Evolutionary conservation across 768 basidiomycete genomes (phyloP).

Genomic region (Trametes cingulata): DNA sequence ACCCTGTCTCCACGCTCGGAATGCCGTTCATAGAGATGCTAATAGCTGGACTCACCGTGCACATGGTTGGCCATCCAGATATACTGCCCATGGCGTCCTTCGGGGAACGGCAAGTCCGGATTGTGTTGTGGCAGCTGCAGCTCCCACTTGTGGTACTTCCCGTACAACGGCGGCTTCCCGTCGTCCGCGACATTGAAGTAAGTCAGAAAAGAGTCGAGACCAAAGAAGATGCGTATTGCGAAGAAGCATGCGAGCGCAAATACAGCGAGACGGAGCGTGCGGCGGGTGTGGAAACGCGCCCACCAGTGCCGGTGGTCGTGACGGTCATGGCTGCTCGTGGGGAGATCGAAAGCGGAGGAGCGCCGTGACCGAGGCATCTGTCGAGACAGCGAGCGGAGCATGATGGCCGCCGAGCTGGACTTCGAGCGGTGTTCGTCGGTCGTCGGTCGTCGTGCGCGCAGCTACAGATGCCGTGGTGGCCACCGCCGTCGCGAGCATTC

Average conservation of each 20-base stretch:
- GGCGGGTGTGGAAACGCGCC: conserved; percentile 9
- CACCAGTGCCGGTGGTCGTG: conserved; percentile 4
- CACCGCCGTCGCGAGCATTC: not conserved
- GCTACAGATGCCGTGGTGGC: not conserved
- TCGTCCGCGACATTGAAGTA: not conserved
- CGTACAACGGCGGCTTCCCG: conserved; percentile 29
- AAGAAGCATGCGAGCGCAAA: not conserved
- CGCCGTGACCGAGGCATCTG: not conserved
- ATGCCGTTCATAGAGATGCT: not conserved
- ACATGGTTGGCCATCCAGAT: conserved; percentile 27
- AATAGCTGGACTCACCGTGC: conserved; percentile 11
- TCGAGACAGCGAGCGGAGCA: conserved; percentile 16
- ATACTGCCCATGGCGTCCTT: conserved; percentile 26
- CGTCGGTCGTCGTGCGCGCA: not conserved
- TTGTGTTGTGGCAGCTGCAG: conserved; percentile 33
- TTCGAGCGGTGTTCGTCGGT: not conserved
- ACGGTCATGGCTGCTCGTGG: conserved; percentile 4
- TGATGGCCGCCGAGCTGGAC: not conserved
- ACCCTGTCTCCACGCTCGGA: conserved; percentile 31
- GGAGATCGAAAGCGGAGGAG: conserved; percentile 7
- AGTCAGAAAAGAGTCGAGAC: not conserved
- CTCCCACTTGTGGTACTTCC: conserved; percentile 28
- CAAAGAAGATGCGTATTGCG: conserved; percentile 5
- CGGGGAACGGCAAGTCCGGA: conserved; percentile 29
- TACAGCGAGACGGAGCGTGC: conserved; percentile 8